Conservation (phyloP, 768 basidiomycete genomes). For the Tricholoma matsutake region DNA sequence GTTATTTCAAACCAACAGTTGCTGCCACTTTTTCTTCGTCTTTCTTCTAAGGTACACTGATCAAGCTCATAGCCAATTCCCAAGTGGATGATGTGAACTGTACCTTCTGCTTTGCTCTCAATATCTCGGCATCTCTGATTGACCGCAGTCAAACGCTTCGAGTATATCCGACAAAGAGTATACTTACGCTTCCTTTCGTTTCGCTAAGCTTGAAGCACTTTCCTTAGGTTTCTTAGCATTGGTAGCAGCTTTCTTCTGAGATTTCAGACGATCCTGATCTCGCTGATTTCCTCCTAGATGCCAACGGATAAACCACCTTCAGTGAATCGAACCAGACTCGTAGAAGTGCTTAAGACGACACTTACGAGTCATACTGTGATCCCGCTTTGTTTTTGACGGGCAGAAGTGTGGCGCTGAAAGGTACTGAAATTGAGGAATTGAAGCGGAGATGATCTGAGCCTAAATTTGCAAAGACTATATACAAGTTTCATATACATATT, state of each 20-base stretch:
- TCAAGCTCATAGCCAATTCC: slow-evolving; percentile 2
- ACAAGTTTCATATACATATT: too few relatives aligned
- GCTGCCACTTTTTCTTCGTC: slow-evolving; percentile 43
- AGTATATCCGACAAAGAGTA: slow-evolving; percentile 6
- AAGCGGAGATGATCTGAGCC: slow-evolving; percentile 22
- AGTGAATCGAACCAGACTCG: slow-evolving; percentile 20
- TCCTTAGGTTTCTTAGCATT: slow-evolving; percentile 66
- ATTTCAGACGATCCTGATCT: slow-evolving; percentile 68
- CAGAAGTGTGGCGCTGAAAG: not conserved
- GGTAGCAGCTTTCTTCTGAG: slow-evolving; percentile 65
- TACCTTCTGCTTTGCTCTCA: slow-evolving; percentile 81
- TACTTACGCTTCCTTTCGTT: slow-evolving; percentile 76
- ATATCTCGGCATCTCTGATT: slow-evolving; percentile 67
- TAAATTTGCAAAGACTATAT: slow-evolving; percentile 13
- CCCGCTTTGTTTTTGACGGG: slow-evolving; percentile 8
- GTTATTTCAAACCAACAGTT: slow-evolving; percentile 31
- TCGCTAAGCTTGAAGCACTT: slow-evolving; percentile 55
- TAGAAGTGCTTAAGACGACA: slow-evolving; percentile 16
- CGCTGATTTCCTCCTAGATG: slow-evolving; percentile 77
- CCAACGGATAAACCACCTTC: slow-evolving; percentile 8
- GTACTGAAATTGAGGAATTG: slow-evolving; percentile 10
- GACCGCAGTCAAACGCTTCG: slow-evolving; percentile 15
- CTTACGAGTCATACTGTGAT: slow-evolving; percentile 53
- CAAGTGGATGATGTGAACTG: slow-evolving; percentile 12
- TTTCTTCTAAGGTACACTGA: slow-evolving; percentile 41